Conservation (phyloP, 2,329 filamentous ascomycete species). For the Alternaria gaisen region DNA sequence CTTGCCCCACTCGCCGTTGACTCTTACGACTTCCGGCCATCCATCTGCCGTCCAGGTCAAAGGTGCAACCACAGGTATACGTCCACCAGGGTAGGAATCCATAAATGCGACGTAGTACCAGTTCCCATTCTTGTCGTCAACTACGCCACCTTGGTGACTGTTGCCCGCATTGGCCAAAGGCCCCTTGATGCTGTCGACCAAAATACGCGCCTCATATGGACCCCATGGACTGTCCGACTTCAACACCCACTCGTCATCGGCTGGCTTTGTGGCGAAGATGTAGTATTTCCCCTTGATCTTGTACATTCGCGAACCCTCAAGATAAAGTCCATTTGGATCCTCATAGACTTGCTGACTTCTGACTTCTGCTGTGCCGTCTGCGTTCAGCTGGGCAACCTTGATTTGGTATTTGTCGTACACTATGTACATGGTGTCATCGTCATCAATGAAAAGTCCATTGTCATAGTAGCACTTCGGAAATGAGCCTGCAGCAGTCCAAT, state of each 20-base stretch:
- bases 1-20: slow-evolving; percentile 59
- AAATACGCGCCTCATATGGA: slow-evolving; percentile 59
- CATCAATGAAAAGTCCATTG: slow-evolving; percentile 65
- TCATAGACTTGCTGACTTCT: slow-evolving; percentile 57
- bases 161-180: slow-evolving; percentile 58
- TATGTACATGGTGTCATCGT: slow-evolving; percentile 68
- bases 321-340: slow-evolving; percentile 46
- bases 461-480: slow-evolving; percentile 65
- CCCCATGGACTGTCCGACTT: slow-evolving; percentile 62
- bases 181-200: slow-evolving; percentile 55
- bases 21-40: slow-evolving; percentile 58
- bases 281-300: slow-evolving; percentile 66
- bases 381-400: slow-evolving; percentile 60
- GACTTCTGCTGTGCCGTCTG: slow-evolving; percentile 59
- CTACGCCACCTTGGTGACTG: slow-evolving; percentile 65
- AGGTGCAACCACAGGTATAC: slow-evolving; percentile 66
- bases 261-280: slow-evolving; percentile 61
- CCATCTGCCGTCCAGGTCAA: slow-evolving; percentile 63
- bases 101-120: slow-evolving; percentile 70
- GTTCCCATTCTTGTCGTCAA: slow-evolving; percentile 60
- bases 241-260: slow-evolving; percentile 59
- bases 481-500: slow-evolving; percentile 53
- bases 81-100: slow-evolving; percentile 64
- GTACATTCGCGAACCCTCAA: slow-evolving; percentile 67
- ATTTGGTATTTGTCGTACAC: slow-evolving; percentile 63